Evolutionary conservation across 306 rosid species (phyloP), one percentile per base, ranked within the genome.

Genomic region (Betula pendula): DNA sequence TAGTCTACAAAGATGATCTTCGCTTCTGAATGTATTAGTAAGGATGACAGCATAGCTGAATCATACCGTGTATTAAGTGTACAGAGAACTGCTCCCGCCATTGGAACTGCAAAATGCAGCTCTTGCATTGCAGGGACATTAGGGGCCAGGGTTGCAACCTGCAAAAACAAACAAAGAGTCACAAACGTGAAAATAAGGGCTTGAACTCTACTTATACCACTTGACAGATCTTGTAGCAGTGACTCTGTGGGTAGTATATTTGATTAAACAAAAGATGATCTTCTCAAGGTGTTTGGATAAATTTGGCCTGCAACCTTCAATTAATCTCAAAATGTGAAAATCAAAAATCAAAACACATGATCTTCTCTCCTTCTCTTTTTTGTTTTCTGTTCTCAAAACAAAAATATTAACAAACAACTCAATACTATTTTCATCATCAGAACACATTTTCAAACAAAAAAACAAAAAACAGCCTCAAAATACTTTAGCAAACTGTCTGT

Each of bases 41-140:
- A 83, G 62, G 75, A 70, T 17, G 96, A 82, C 43, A 88, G 53
- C 91, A 86, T 89, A 3, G 87, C 42, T 19, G 89, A 87, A 58
- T 92, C 93, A 15, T 79, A 84, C 65, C 96, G 97, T 7, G 88
- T 29, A 71, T 94, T 94, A 51, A 94, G 87, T 19, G 93, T 84
- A 40, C 96, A 89, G 17, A 94, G 85, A 81, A 94, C 77, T 65
- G 90, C 96, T 55, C 96, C 98, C 0, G 97, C 90, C 97, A 94
- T 94, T 74, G 97, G 98, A 47, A 87, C 97, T 66, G 95, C 93
- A 75, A 94, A 94, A 75, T 94, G 98, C n/a, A 94, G 83, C 89
- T 94, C 98, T 76, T 88, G 87, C 97, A 92, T 90, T 67, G 98
- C 95, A 45, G 96, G 96, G 62, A 89, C 86, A 85, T 94, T 92